Evolutionary conservation across 768 basidiomycete genomes (phyloP), one percentile per base, ranked within the genome.

Genomic region (Phylloporus sp.): DNA sequence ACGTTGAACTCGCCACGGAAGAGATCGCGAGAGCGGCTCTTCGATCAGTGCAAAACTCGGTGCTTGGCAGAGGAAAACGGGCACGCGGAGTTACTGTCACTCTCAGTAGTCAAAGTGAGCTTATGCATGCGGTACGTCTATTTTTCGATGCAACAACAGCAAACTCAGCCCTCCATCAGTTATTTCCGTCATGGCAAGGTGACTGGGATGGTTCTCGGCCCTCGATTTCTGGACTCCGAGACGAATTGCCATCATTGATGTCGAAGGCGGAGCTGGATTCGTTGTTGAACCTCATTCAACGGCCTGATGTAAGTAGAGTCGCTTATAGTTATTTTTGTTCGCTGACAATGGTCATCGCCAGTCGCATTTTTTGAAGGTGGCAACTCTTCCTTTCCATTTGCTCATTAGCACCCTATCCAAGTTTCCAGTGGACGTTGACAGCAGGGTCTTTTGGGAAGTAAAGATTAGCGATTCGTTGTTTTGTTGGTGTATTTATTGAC

Each of bases 321-420:
- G n/a, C 8, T 29, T 48, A 32, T 6, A 29, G 26, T 41, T 10
- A 42, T 7, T 15, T 23, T 31, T 26, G 8, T 13, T 50, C 35
- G 50, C 38, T 72, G n/a, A 66, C 45, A 16, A 10, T 23, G 41
- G 29, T 52, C 47, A 4, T 50, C 45, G 32, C 53, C 2, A 91
- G 88, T 85, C 88, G 16, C 91, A 90, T 64, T 93, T 92, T 74
- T 73, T 93, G 59, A 93, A 93, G 72, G 87, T 87, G 24, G 85
- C 89, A 3, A 84, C 80, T 3, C 75, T 93, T 39, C 91, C 91
- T 0, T 91, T 88, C 73, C 81, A 91, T 64, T 81, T 79, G n/a
- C 75, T 93, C 40, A 76, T 84, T 53, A 86, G 85, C 53, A 76
- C 90, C 47, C 63, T 92, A 53, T 79, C 78, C 58, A 92, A 91